Evolutionary conservation across 2,329 filamentous ascomycete species (phyloP), one percentile per base, ranked within the genome.

Genomic region (Curvularia sp.): DNA sequence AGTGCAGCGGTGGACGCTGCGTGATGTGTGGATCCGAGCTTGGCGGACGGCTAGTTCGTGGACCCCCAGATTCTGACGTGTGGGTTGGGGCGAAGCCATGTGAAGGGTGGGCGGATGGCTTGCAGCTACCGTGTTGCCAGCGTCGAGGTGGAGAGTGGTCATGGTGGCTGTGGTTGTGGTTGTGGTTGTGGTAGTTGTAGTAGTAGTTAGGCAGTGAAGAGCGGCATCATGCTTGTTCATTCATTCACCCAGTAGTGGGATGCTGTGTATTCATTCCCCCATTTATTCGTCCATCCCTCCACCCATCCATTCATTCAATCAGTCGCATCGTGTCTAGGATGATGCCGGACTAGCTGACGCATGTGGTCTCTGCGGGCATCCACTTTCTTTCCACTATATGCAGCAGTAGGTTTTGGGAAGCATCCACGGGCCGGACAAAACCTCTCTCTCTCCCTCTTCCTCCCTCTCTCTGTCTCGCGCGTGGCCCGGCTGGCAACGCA

Each of bases 11-110:
- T 61, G 61, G 56, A 57, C 43, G 63, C 48, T 53, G 60, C 61
- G 58, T 66, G 56, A 62, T 65, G 67, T 57, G 61, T 70, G 67
- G 68, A 71, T 63, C 62, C 68, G 66, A 64, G 59, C 69, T 73
- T 70, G 71, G 68, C 70, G 53, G 49, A 19, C 51, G 59, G 61
- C 58, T 55, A 60, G 56, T 62, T 43, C 64, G 59, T 56, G 49
- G 28, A 36, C 39, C 49, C 36, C 66, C 67, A 67, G 47, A 50
- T 58, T 58, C 52, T 53, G 53, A 61, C 27, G 51, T 56, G 53
- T 56, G 53, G 67, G 55, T 57, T 66, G 55, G 61, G 55, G 60
- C 60, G 59, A 59, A 64, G 58, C 53, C 61, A 61, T 59, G 50
- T 63, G 58, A 65, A 63, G 56, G 62, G 51, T 51, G 59, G 58